A percentile compares a stretch with the other conserved stretches of the same genome.
phyloP scores from a whole-genome alignment of 805 yeast species.

The Candida golubevii region DNA sequence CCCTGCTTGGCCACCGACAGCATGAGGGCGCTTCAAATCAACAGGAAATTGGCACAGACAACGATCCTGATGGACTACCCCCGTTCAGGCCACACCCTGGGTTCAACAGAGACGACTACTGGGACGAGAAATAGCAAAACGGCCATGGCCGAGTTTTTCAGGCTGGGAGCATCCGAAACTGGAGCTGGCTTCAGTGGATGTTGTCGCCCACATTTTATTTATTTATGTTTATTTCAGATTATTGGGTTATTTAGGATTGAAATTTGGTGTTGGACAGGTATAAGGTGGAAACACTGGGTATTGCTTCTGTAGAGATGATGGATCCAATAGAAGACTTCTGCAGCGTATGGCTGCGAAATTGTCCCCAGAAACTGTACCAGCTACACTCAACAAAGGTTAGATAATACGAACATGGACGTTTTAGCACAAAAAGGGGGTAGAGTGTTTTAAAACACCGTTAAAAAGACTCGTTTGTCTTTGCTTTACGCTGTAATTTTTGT shows the following conservation, averaged over 20 bases:
- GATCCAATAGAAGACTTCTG: neutral
- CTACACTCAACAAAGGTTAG: too few relatives aligned
- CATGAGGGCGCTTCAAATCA: neutral
- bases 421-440: too few relatives aligned
- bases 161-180: neutral
- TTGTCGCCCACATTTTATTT: neutral
- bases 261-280: neutral
- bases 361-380: too few relatives aligned
- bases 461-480: too few relatives aligned
- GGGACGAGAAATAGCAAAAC: constrained; percentile 31
- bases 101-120: constrained; percentile 42
- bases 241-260: neutral
- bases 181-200: neutral
- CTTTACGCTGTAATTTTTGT: too few relatives aligned
- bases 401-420: too few relatives aligned
- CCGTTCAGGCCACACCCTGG: constrained; percentile 45
- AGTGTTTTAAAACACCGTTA: too few relatives aligned
- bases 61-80: constrained; percentile 28
- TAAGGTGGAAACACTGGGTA: neutral
- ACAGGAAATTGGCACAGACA: neutral
- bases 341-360: too few relatives aligned
- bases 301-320: neutral
- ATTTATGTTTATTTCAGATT: too few relatives aligned
- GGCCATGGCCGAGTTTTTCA: neutral
- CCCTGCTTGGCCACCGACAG: too few relatives aligned